These are phyloP conservation scores for Athelia psychrophila DNA, from an alignment of 1,284 basidiomycete genomes.

Conservation along the genomic window DNA sequence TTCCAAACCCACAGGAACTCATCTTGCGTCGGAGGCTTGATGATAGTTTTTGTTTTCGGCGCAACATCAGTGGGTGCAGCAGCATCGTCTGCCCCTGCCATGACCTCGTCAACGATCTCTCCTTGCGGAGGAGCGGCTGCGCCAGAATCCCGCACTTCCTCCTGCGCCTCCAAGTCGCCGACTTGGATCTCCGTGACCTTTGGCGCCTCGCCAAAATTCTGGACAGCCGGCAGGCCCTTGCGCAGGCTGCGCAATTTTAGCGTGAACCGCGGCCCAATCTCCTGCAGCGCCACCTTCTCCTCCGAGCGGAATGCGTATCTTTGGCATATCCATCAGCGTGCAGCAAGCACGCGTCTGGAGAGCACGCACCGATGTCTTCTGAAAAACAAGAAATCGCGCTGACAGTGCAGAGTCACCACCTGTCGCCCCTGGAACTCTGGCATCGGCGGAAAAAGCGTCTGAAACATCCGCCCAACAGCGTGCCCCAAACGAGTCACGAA, in stretches of 20 bases:
- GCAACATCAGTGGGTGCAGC: neutral
- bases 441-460: slow-evolving; percentile 92
- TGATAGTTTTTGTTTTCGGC: slow-evolving; percentile 14
- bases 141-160: slow-evolving; percentile 13
- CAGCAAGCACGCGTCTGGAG: neutral
- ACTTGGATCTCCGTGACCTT: slow-evolving; percentile 63
- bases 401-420: slow-evolving; percentile 96
- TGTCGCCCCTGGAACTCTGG: slow-evolving; percentile 97
- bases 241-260: slow-evolving; percentile 90
- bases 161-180: slow-evolving; percentile 35
- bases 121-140: slow-evolving; percentile 6
- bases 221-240: slow-evolving; percentile 84
- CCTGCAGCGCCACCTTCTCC: slow-evolving; percentile 92
- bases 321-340: neutral
- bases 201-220: slow-evolving; percentile 58
- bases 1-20: slow-evolving; percentile 83
- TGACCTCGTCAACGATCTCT: slow-evolving; percentile 11
- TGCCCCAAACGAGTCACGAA: slow-evolving; percentile 95
- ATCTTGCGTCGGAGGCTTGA: slow-evolving; percentile 55
- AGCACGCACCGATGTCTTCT: slow-evolving; percentile 75
- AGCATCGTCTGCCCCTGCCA: too few species aligned
- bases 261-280: slow-evolving; percentile 98
- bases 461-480: slow-evolving; percentile 91
- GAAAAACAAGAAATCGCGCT: slow-evolving; percentile 98
- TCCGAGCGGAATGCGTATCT: slow-evolving; percentile 92